Conservation (phyloP, 352 stramenopile genomes). For the Phytophthora citrophthora region DNA sequence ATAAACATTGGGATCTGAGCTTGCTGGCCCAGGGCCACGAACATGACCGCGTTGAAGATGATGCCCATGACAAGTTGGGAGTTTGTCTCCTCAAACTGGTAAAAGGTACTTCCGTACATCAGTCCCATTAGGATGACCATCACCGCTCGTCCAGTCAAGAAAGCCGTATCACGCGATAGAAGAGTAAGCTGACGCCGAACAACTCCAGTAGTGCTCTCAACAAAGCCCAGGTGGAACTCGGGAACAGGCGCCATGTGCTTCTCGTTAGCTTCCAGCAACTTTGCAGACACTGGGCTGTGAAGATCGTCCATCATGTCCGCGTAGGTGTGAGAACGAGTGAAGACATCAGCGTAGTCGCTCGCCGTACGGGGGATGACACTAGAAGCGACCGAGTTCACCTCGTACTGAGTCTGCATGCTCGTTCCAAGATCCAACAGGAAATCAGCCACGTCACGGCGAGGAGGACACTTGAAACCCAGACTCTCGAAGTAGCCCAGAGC, state of each 20-base stretch:
- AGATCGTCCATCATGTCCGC: slow-evolving; percentile 21
- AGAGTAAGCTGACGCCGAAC: slow-evolving; percentile 4
- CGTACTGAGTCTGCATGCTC: slow-evolving; percentile 43
- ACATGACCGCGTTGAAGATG: slow-evolving; percentile 74
- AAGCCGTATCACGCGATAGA: slow-evolving; percentile 5
- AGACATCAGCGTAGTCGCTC: slow-evolving; percentile 37
- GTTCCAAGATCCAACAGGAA: slow-evolving; percentile 84
- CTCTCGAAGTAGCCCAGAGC: slow-evolving; percentile 83
- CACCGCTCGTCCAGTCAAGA: slow-evolving; percentile 2
- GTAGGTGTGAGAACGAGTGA: slow-evolving; percentile 21
- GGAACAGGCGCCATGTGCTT: slow-evolving; percentile 3
- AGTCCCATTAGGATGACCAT: slow-evolving; percentile 31
- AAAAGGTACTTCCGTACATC: slow-evolving; percentile 36
- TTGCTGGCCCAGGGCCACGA: slow-evolving; percentile 60
- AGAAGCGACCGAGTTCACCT: slow-evolving; percentile 11
- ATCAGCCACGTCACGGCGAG: slow-evolving; percentile 84
- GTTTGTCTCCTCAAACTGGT: slow-evolving; percentile 25
- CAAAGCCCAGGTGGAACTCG: background rate
- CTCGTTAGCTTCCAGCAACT: background rate
- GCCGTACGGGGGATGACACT: slow-evolving; percentile 16
- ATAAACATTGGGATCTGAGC: slow-evolving; percentile 58
- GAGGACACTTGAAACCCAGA: slow-evolving; percentile 68
- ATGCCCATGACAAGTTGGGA: slow-evolving; percentile 50
- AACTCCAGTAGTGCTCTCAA: slow-evolving; percentile 5
- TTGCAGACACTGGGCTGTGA: slow-evolving; percentile 2